Evolutionary conservation across 805 yeast genomes (phyloP), one percentile per base, ranked within the genome.

Genomic region (Phaffomyces opuntiae): DNA sequence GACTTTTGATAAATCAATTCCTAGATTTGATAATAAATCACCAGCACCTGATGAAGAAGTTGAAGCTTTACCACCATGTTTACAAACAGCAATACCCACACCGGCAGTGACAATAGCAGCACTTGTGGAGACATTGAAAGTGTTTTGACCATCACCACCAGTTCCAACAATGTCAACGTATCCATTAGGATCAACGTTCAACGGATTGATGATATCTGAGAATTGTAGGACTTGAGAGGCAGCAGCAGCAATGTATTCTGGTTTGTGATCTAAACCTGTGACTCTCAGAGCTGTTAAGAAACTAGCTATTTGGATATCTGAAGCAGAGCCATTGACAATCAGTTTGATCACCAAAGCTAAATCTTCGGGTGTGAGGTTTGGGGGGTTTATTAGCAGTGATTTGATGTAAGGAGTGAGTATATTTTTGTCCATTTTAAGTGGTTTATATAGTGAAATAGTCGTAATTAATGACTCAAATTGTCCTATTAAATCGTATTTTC

Each of bases 111-210:
- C 89, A 40, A 93, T 88, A 1, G 97, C 97, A 1, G 96, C 73
- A 3, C 97, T 87, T 0, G 99, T 93, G 14, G 95, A 84, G 3
- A 93, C 99, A 56, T 93, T 93, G 69, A 93, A 93, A 0, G 99
- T 93, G 61, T 93, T 84, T 60, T 93, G 96, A 2, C 96, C 96
- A 61, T 93, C 99, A 14, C 99, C 99, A 26, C 99, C 99, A 0
- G 99, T 93, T 2, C 99, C 99, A 7, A 93, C 99, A 29, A 93
- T 87, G 63, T 93, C 99, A 7, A 83, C 72, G 53, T 75, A 83
- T 0, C 84, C 84, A 1, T 62, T 64, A 1, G 66, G 55, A 36
- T 74, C 76, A 13, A 77, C 74, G 1, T 58, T 53, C 8, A 65
- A 56, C 3, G 72, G 61, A 9, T 73, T 67, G n/a, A 87, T 75